Evolutionary conservation across 169 alveolate species (phyloP), one percentile per base, ranked within the genome.

Genomic region (Plasmodium coatneyi): DNA sequence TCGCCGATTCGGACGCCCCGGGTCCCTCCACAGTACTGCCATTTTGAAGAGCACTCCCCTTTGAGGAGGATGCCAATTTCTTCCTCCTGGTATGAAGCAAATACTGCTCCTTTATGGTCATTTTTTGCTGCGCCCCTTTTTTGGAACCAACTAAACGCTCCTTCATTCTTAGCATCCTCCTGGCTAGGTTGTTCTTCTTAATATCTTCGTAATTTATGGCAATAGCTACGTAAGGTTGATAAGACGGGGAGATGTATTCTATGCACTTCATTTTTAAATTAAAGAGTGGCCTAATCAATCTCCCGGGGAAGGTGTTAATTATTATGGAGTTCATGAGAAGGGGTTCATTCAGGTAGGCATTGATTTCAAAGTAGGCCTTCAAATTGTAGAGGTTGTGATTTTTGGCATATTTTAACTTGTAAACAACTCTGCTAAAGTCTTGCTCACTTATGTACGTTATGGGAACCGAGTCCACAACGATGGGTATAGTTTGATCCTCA

Each of bases 211-310:
- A 95, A 71, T 76, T 92, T 14, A 96, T 92, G 5, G 99, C 99
- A 54, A 99, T 98, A 78, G 98, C 95, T 84, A 98, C 93, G 97
- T 99, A 98, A 32, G 98, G 98, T 96, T 99, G 99, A 95, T 98
- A 99, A 12, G 99, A 96, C 28, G 99, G 99, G 7, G 99, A 99
- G 12, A 99, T 98, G 98, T 98, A 98, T 95, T 99, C 99, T 32
- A 97, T 96, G 80, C 97, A 95, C 90, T 97, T 96, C 71, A 97
- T 95, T 90, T 95, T 95, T 80, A 99, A 94, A 93, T 98, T 98
- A 43, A 97, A 95, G 22, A 99, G 99, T 70, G 99, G 99, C 80
- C 99, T 98, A 43, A 99, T 98, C 83, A 99, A 96, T 76, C 99
- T 98, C 22, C 99, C 99, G 5, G 99, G 99, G 84, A 97, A 98